Evolutionary conservation across 768 basidiomycete species (phyloP).

Genomic region (Gyrodon lividus): DNA sequence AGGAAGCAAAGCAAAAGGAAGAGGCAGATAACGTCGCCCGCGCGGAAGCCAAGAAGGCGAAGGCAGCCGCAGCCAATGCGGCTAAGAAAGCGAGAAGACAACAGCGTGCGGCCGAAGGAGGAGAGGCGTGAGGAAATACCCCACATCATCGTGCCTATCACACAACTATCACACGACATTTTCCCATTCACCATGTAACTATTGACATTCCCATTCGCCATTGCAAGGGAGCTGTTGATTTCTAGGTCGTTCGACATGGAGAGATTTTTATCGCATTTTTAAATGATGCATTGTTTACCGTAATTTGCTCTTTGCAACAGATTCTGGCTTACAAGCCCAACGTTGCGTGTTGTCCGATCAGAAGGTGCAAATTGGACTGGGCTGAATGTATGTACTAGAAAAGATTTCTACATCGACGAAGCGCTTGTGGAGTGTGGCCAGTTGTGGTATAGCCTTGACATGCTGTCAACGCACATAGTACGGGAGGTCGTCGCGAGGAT

Average conservation of each 20-base stretch:
- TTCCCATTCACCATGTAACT: not conserved
- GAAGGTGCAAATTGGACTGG: constrained; percentile 1
- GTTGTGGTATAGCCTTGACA: constrained; percentile 24
- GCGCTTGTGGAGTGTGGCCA: constrained; percentile 11
- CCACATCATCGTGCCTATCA: constrained; percentile 5
- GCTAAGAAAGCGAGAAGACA: constrained; percentile 85
- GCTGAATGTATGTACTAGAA: not conserved
- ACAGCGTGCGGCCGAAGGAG: constrained; percentile 51
- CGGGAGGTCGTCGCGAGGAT: constrained; percentile 6
- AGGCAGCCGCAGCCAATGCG: constrained; percentile 82
- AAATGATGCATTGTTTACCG: not conserved
- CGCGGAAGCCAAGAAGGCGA: constrained; percentile 81
- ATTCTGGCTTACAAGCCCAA: constrained; percentile 6
- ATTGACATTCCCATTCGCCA: not conserved
- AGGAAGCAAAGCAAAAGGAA: constrained; percentile 73
- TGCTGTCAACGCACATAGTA: constrained; percentile 19
- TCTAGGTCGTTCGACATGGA: constrained; percentile 1
- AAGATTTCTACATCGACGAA: constrained; percentile 15
- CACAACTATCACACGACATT: not conserved
- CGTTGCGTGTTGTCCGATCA: constrained; percentile 6
- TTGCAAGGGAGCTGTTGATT: constrained; percentile 2
- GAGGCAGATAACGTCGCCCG: constrained; percentile 76
- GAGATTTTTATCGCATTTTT: constrained; percentile 3
- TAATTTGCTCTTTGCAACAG: constrained; percentile 2
- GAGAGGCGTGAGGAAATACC: constrained; percentile 7